Evolutionary conservation across 768 basidiomycete genomes (phyloP).

Genomic region (Russula virescens): DNA sequence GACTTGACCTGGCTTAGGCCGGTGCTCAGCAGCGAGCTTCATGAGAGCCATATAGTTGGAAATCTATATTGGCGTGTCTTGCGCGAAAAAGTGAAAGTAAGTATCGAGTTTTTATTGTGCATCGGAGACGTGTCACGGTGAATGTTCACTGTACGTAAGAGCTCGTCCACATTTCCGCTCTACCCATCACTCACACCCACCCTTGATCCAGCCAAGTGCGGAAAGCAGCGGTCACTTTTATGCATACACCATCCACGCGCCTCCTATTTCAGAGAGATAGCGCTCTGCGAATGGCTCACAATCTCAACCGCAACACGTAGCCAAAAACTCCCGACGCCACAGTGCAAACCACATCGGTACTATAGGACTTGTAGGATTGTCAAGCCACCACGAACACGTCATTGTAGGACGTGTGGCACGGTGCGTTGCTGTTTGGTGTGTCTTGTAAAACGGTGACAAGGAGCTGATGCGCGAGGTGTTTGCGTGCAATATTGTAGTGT

Average conservation of each 20-base stretch:
- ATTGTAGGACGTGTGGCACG: constrained; percentile 76
- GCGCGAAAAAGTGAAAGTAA: too few relatives aligned
- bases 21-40: background rate
- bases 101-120: too few relatives aligned
- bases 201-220: background rate
- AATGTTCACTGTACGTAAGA: too few relatives aligned
- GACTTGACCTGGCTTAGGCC: too few relatives aligned
- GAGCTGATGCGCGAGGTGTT: background rate
- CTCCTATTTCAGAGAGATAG: background rate
- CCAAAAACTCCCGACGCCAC: constrained; percentile 34
- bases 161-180: too few relatives aligned
- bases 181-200: constrained; percentile 2
- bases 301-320: background rate
- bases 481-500: constrained; percentile 42
- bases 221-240: constrained; percentile 2
- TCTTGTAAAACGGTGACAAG: background rate
- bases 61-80: too few relatives aligned
- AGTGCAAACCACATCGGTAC: constrained; percentile 62
- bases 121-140: too few relatives aligned
- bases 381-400: constrained; percentile 73
- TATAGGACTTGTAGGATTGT: constrained; percentile 57
- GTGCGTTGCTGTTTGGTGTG: constrained; percentile 38
- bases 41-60: too few relatives aligned
- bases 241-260: background rate
- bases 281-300: background rate